Conservation (phyloP, 163 green algal genomes). For the Scenedesmus sp. region DNA sequence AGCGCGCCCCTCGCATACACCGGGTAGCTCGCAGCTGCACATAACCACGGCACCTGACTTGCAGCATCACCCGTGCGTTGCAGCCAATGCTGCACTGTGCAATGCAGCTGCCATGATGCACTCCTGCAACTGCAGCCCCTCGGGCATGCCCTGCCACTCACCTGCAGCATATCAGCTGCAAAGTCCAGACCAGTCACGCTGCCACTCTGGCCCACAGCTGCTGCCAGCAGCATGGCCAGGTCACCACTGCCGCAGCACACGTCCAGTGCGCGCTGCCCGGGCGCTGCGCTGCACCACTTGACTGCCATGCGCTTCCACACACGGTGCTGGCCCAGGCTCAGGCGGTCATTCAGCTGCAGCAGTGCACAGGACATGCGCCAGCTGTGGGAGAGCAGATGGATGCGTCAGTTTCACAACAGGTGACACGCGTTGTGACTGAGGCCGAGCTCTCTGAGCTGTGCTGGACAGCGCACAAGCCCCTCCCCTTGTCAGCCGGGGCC, state of each 20-base stretch:
- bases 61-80: no score
- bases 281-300: slow-evolving; percentile 81
- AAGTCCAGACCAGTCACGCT: slow-evolving; percentile 95
- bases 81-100: no score
- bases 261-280: slow-evolving; percentile 83
- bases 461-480: no score
- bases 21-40: no score
- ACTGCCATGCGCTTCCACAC: slow-evolving; percentile 97
- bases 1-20: no score
- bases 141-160: background rate
- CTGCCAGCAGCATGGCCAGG: slow-evolving; percentile 87
- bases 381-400: background rate
- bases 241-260: slow-evolving; percentile 97
- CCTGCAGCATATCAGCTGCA: slow-evolving; percentile 89
- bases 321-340: slow-evolving; percentile 94
- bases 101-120: background rate
- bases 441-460: slow-evolving; percentile 96
- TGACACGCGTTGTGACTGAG: slow-evolving; percentile 94
- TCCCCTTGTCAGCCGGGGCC: no score
- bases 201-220: slow-evolving; percentile 82
- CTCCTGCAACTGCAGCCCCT: no score
- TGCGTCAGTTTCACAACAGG: no score
- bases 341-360: slow-evolving; percentile 90
- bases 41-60: no score
- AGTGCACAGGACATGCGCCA: background rate